Conservation (phyloP, 257 asterid species). For the Anisodus tanguticus region DNA sequence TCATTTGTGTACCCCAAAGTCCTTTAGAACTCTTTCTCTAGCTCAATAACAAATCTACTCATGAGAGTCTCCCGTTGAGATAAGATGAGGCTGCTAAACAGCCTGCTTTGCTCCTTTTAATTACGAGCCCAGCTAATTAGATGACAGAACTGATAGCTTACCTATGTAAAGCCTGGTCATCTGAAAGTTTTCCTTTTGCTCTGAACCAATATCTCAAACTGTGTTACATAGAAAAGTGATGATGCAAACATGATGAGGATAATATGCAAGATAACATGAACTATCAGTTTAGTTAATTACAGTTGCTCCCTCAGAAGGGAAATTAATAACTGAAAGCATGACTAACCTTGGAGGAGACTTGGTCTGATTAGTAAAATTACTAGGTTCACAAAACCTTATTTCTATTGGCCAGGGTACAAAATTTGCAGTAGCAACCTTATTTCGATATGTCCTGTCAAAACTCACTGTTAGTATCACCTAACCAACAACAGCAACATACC, state of each 20-base stretch:
- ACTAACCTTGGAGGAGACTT: conserved; percentile 89
- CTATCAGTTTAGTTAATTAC: conserved; percentile 15
- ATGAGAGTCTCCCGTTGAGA: neutral
- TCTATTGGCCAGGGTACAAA: conserved; percentile 93
- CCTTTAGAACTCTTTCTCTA: neutral
- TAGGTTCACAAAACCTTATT: conserved; percentile 80
- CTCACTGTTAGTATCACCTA: conserved; percentile 6
- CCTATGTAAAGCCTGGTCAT: conserved; percentile 95
- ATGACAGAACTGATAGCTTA: conserved; percentile 35
- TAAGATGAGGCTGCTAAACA: conserved; percentile 4
- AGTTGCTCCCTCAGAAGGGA: conserved; percentile 31
- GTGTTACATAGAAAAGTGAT: conserved; percentile 34
- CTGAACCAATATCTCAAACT: conserved; percentile 95
- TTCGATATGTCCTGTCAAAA: conserved; percentile 76
- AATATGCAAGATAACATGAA: conserved; percentile 22
- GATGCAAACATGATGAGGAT: conserved; percentile 12
- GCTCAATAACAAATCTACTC: neutral
- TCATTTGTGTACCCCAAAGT: neutral
- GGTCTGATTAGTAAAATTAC: conserved; percentile 64
- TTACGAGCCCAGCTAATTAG: conserved; percentile 8
- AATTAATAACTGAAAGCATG: conserved; percentile 30
- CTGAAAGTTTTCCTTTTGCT: conserved; percentile 88
- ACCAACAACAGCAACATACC: no score
- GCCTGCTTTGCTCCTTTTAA: neutral
- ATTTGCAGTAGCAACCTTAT: conserved; percentile 72